Evolutionary conservation across 1,284 basidiomycete species (phyloP).

Genomic region (Cryptococcus amylolentus): DNA sequence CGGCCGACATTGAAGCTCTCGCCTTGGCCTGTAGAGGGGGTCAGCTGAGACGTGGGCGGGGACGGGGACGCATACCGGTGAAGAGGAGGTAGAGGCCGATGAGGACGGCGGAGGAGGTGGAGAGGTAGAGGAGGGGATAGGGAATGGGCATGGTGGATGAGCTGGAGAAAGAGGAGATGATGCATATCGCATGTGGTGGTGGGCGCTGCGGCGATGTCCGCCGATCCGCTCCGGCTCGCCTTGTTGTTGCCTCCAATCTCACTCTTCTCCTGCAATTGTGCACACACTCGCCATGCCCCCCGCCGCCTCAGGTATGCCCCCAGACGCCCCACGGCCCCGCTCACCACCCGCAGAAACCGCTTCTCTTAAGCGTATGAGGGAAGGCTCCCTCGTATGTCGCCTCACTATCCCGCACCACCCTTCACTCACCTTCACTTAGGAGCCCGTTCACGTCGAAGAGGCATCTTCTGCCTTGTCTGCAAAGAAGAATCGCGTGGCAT

Average conservation of each 20-base stretch:
- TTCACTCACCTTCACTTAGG: constrained; percentile 10
- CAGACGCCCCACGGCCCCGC: not conserved
- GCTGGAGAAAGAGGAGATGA: constrained; percentile 2
- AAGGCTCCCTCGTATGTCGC: constrained; percentile 39
- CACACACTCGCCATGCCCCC: not conserved
- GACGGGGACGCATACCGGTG: constrained; percentile 59
- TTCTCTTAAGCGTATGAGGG: constrained; percentile 43
- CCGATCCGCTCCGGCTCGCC: too few relatives aligned
- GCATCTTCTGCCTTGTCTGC: constrained; percentile 14
- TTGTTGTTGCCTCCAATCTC: not conserved
- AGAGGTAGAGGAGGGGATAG: constrained; percentile 21
- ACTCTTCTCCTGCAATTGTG: not conserved
- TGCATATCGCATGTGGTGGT: not conserved
- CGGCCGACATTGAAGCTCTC: constrained; percentile 88
- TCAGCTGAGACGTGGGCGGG: constrained; percentile 12
- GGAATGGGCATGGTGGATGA: constrained; percentile 17
- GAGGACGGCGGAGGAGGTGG: constrained; percentile 56
- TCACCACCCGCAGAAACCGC: not conserved
- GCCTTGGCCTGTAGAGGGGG: constrained; percentile 62
- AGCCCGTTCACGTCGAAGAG: constrained; percentile 14
- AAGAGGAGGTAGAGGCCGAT: constrained; percentile 81
- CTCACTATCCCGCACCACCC: not conserved
- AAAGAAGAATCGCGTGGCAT: constrained; percentile 47
- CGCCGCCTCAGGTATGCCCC: constrained; percentile 2
- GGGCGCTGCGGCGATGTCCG: not conserved